Evolutionary conservation across 2,329 filamentous ascomycete species (phyloP), one percentile per base, ranked within the genome.

Genomic region (Xylaria sp.): DNA sequence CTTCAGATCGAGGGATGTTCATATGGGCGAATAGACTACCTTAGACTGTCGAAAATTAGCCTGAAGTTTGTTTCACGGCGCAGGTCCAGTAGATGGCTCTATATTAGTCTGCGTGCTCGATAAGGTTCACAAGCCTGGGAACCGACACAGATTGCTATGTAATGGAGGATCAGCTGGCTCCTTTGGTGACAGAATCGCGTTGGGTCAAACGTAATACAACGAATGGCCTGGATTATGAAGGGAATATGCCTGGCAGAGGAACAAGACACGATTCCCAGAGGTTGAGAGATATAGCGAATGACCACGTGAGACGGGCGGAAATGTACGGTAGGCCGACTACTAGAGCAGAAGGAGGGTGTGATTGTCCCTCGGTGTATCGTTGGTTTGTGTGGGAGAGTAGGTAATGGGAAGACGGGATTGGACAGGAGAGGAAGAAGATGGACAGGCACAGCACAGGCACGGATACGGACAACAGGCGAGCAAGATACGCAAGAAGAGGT

Each of bases 271-370:
- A 62, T 63, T 41, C 52, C 64, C 58, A 44, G 51, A 56, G 48
- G 27, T 38, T 54, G 38, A 44, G 49, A 52, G 13, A 40, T 17
- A 44, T 33, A 49, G 35, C 64, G 61, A 64, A 63, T 68, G 67
- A 59, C 66, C 69, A 70, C 68, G 69, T 70, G 68, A 70, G 67
- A 41, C 29, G 60, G 62, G 62, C 63, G 66, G 44, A 63, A 13
- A 57, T 55, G 49, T 13, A 58, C n/a, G n/a, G n/a, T n/a, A n/a
- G n/a, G 60, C 54, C 27, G 38, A 33, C 27, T 37, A 43, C 53
- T 43, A 58, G 37, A 37, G 47, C 44, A 31, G 51, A 35, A 53
- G 27, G 51, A 60, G 54, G 55, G 60, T 65, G 48, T 63, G 60
- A 54, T 56, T 52, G 29, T 23, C 31, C n/a, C 38, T 63, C 43